phyloP scores from a whole-genome alignment of 2,329 filamentous ascomycete genomes.

The Bisporella sp. region DNA sequence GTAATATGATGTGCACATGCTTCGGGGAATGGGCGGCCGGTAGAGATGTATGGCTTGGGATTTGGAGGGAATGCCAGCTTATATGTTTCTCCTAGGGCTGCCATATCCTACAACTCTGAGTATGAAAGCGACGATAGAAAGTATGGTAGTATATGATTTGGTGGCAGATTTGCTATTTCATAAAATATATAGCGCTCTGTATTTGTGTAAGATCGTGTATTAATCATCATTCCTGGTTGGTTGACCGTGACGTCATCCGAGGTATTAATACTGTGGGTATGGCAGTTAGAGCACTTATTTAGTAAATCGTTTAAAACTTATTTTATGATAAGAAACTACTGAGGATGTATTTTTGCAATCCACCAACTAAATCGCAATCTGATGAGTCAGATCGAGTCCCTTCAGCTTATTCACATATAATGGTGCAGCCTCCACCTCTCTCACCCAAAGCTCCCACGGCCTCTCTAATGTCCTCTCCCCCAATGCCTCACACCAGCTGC shows the following conservation, averaged over 20 bases:
- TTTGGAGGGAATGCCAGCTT: slow-evolving; percentile 39
- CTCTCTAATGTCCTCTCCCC: slow-evolving; percentile 22
- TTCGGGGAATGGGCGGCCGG: slow-evolving; percentile 9
- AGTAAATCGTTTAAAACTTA: no score
- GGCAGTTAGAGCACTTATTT: no score
- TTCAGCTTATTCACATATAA: slow-evolving; percentile 13
- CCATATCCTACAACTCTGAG: slow-evolving; percentile 3
- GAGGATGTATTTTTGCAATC: no score
- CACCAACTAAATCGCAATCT: no score
- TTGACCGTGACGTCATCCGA: no score
- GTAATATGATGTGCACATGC: slow-evolving; percentile 20
- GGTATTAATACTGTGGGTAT: no score
- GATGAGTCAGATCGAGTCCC: no score
- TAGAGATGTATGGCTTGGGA: slow-evolving; percentile 7
- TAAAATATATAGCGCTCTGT: no score
- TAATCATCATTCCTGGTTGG: no score
- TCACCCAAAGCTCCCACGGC: slow-evolving; percentile 25
- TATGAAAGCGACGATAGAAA: not conserved
- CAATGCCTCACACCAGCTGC: slow-evolving; percentile 19
- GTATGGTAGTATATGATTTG: not conserved
- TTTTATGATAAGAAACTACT: no score
- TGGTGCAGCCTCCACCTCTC: slow-evolving; percentile 21
- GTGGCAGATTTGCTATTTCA: no score
- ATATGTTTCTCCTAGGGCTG: slow-evolving; percentile 34
- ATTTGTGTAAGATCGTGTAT: no score